Percentiles rank a stretch among this genome's conserved stretches.
Conservation (phyloP, 2,329 filamentous ascomycete genomes). For the Cladophialophora psammophila region DNA sequence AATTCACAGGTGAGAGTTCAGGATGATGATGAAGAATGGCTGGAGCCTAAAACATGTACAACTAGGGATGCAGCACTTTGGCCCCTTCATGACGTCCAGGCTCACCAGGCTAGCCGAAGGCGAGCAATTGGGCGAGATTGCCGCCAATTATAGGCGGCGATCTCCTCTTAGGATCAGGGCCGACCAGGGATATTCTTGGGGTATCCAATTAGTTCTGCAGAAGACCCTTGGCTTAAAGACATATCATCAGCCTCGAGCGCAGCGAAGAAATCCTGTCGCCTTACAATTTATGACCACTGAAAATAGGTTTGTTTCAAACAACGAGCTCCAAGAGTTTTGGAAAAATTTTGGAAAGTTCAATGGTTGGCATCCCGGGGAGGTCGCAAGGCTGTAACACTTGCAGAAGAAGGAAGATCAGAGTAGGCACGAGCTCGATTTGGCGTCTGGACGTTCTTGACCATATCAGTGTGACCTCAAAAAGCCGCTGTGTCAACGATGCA, state of each 20-base stretch:
- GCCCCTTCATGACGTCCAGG: too few relatives aligned
- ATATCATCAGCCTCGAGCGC: too few relatives aligned
- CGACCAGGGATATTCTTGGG: too few relatives aligned
- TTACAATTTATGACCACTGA: neutral
- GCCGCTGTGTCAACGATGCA: constrained; percentile 21
- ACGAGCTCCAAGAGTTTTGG: neutral
- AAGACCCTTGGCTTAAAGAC: neutral
- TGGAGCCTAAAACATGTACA: too few relatives aligned
- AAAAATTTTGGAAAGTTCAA: neutral
- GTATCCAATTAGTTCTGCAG: neutral
- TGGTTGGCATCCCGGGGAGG: constrained; percentile 23
- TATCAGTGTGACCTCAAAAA: constrained; percentile 25
- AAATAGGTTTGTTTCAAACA: neutral
- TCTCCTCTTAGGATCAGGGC: neutral
- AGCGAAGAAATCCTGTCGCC: neutral
- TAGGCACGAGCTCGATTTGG: neutral
- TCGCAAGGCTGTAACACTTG: constrained; percentile 29
- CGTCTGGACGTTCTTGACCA: neutral
- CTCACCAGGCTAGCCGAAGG: neutral
- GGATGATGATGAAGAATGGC: too few relatives aligned
- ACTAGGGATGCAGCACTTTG: too few relatives aligned
- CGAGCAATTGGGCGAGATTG: neutral
- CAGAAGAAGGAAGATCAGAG: constrained; percentile 25
- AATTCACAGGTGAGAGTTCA: too few relatives aligned
- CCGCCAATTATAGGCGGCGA: neutral